Conservation (phyloP, 768 basidiomycete genomes). For the Chalciporus sphaerocephalus region DNA sequence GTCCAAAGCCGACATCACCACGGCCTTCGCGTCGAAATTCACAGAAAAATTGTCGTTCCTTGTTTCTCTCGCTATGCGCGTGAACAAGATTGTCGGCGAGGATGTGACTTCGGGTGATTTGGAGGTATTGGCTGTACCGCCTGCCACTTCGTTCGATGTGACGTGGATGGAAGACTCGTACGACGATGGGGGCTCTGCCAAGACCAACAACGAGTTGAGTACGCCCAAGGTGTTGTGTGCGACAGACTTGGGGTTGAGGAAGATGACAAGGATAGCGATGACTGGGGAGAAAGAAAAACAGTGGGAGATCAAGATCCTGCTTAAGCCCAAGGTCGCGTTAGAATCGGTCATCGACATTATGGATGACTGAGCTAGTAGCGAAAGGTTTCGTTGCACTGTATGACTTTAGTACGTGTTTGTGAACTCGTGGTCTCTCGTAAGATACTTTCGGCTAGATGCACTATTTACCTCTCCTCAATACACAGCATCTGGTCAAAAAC, state of each 20-base stretch:
- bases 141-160: conserved; percentile 23
- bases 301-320: conserved; percentile 32
- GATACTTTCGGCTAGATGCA: background rate
- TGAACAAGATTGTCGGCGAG: conserved; percentile 39
- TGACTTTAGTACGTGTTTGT: background rate
- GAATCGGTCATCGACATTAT: conserved; percentile 34
- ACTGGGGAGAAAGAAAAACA: conserved; percentile 23
- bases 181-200: conserved; percentile 21
- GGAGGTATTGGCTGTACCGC: conserved; percentile 26
- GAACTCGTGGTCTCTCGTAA: background rate
- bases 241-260: conserved; percentile 36
- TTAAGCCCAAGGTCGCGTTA: conserved; percentile 38
- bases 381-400: background rate
- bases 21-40: conserved; percentile 41
- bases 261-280: conserved; percentile 24
- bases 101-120: conserved; percentile 32
- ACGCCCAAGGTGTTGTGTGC: conserved; percentile 31
- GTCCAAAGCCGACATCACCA: conserved; percentile 29
- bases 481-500: too few relatives aligned
- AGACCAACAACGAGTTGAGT: conserved; percentile 1
- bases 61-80: conserved; percentile 41
- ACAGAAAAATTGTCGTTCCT: conserved; percentile 40
- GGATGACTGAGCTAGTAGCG: conserved; percentile 32
- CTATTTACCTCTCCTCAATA: background rate
- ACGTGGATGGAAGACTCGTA: conserved; percentile 32